Evolutionary conservation across 768 basidiomycete genomes (phyloP).

Genomic region (Tephrocybe sp.): DNA sequence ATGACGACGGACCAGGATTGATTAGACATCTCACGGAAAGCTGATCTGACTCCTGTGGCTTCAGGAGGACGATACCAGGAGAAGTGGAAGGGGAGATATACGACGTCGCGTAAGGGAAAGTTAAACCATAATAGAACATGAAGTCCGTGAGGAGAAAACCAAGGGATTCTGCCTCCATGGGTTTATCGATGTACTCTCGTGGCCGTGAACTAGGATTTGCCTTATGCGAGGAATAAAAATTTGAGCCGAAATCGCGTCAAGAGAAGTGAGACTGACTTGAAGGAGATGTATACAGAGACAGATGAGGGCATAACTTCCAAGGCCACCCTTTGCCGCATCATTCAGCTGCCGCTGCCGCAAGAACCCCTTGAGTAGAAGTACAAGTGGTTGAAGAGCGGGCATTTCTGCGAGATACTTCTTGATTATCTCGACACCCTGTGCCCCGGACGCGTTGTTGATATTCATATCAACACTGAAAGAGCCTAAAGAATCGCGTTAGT

Average conservation of each 20-base stretch:
- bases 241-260: neutral
- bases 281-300: conserved; percentile 69
- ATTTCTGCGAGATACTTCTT: conserved; percentile 50
- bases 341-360: conserved; percentile 58
- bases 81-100: conserved; percentile 36
- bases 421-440: conserved; percentile 51
- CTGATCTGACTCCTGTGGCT: conserved; percentile 21
- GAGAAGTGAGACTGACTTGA: conserved; percentile 43
- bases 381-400: conserved; percentile 60
- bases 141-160: conserved; percentile 66
- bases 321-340: conserved; percentile 59
- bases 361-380: conserved; percentile 64
- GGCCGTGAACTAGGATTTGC: conserved; percentile 61
- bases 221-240: conserved; percentile 28
- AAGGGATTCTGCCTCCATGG: conserved; percentile 50
- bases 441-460: conserved; percentile 61
- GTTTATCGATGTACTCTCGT: conserved; percentile 40
- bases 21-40: conserved; percentile 44
- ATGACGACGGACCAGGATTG: conserved; percentile 31
- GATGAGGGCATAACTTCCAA: conserved; percentile 67
- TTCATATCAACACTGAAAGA: conserved; percentile 65
- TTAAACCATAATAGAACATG: conserved; percentile 60
- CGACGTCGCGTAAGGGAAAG: conserved; percentile 37
- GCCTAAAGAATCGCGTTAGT: conserved; percentile 31
- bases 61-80: conserved; percentile 31